Conservation (phyloP, 208 protist species). For the Trypanosoma conorhini region DNA sequence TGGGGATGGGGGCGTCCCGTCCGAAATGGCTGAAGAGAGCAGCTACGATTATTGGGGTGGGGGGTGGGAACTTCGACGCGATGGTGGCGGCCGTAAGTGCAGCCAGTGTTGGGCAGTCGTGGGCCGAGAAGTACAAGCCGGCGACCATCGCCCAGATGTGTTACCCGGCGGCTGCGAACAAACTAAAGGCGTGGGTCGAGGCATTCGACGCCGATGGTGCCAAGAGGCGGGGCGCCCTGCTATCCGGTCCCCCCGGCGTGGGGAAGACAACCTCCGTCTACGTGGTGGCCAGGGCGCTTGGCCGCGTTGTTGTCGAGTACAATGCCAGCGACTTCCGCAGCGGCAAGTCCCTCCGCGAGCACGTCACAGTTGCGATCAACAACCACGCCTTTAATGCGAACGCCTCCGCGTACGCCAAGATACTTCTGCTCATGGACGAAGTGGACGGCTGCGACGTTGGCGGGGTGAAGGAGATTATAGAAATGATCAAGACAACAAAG, state of each 20-base stretch:
- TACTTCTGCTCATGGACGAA: conserved; percentile 99
- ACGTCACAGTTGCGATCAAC: conserved; percentile 67
- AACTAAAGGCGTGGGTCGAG: conserved; percentile 92
- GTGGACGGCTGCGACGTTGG: conserved; percentile 99
- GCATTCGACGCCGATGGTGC: conserved; percentile 73
- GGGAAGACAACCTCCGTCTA: conserved; percentile 98
- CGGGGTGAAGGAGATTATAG: conserved; percentile 95
- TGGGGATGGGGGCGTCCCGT: too few relatives aligned
- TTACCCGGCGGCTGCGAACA: conserved; percentile 84
- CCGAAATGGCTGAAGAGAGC: background rate
- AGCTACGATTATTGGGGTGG: too few relatives aligned
- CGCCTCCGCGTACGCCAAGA: conserved; percentile 67
- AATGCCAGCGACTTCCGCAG: conserved; percentile 99
- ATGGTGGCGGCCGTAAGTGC: conserved; percentile 9
- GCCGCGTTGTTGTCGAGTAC: conserved; percentile 96
- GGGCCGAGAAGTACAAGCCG: conserved; percentile 98
- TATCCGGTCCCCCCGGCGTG: conserved; percentile 98
- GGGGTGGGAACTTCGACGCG: background rate
- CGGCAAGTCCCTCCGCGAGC: conserved; percentile 89
- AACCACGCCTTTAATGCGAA: conserved; percentile 80
- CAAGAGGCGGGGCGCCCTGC: conserved; percentile 76
- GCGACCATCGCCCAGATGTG: conserved; percentile 86
- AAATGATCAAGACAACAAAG: conserved; percentile 93
- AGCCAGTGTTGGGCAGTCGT: conserved; percentile 58
- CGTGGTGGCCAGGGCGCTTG: conserved; percentile 85